These are phyloP conservation scores for Solanum virginianum DNA, from an alignment of 257 asterid genomes.

Conservation along the genomic window DNA sequence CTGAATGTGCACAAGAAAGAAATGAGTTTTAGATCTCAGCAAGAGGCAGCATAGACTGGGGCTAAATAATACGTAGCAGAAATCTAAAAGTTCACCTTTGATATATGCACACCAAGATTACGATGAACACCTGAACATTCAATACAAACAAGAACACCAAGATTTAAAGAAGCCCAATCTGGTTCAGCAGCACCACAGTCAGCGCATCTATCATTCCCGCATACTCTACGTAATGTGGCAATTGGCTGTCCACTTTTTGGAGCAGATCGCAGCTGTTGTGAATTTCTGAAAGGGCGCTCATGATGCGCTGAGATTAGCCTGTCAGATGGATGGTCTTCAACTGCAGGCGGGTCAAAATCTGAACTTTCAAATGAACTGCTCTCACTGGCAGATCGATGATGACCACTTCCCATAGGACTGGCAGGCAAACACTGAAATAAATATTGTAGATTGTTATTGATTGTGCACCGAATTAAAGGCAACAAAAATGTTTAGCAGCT, in stretches of 20 bases:
- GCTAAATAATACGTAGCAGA: neutral
- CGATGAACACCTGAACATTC: slow-evolving; percentile 99
- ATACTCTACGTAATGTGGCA: slow-evolving; percentile 62
- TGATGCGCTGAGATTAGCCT: slow-evolving; percentile 48
- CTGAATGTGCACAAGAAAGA: neutral
- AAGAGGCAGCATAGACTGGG: neutral
- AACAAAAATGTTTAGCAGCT: neutral
- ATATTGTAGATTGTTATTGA: neutral
- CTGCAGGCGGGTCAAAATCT: slow-evolving; percentile 79
- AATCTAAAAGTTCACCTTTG: slow-evolving; percentile 51
- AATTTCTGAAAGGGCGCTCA: slow-evolving; percentile 61
- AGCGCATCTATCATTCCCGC: slow-evolving; percentile 89
- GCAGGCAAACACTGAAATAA: slow-evolving; percentile 52
- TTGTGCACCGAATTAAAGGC: neutral
- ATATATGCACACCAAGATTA: slow-evolving; percentile 97
- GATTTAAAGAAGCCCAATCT: slow-evolving; percentile 97
- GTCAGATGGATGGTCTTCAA: slow-evolving; percentile 73
- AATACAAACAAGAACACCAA: slow-evolving; percentile 93
- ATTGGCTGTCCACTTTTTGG: slow-evolving; percentile 80
- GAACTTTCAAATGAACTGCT: slow-evolving; percentile 93
- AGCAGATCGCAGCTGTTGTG: slow-evolving; percentile 55
- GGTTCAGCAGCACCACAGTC: slow-evolving; percentile 98
- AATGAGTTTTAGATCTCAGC: neutral
- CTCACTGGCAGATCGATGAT: slow-evolving; percentile 91
- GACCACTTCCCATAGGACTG: slow-evolving; percentile 93